phyloP scores from a whole-genome alignment of 2,329 filamentous ascomycete species.

The Trichoderma breve region DNA sequence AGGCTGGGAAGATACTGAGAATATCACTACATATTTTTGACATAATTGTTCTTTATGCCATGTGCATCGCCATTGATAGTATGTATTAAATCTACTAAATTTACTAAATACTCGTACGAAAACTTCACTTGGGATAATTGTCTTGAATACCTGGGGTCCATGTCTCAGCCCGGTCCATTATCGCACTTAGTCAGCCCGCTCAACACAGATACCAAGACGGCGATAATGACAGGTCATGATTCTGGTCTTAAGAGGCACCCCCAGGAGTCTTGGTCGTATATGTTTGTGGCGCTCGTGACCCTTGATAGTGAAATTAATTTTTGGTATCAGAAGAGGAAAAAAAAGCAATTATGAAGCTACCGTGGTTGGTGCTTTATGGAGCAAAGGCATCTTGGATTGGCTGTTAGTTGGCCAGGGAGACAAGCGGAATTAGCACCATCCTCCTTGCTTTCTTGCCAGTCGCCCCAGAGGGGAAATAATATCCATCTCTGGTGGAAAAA shows the following conservation, averaged over 20 bases:
- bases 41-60: not conserved
- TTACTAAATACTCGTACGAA: not conserved
- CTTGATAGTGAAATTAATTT: not conserved
- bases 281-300: constrained; percentile 1
- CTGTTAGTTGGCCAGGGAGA: constrained; percentile 8
- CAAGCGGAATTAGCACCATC: not conserved
- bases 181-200: not conserved
- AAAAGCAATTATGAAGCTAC: not conserved
- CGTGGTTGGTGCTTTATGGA: not conserved
- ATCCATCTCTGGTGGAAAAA: not conserved
- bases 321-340: not conserved
- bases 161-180: not conserved
- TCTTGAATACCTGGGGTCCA: not conserved
- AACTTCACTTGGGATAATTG: not conserved
- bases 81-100: not conserved
- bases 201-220: not conserved
- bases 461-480: not conserved
- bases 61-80: not conserved
- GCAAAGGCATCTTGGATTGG: not conserved
- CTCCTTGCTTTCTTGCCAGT: constrained; percentile 6
- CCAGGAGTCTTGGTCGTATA: not conserved
- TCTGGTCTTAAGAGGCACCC: not conserved
- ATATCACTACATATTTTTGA: not conserved
- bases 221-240: not conserved
- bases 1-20: not conserved